Base-by-base conservation (phyloP, 306 rosid species). In the Quercus variabilis region DNA sequence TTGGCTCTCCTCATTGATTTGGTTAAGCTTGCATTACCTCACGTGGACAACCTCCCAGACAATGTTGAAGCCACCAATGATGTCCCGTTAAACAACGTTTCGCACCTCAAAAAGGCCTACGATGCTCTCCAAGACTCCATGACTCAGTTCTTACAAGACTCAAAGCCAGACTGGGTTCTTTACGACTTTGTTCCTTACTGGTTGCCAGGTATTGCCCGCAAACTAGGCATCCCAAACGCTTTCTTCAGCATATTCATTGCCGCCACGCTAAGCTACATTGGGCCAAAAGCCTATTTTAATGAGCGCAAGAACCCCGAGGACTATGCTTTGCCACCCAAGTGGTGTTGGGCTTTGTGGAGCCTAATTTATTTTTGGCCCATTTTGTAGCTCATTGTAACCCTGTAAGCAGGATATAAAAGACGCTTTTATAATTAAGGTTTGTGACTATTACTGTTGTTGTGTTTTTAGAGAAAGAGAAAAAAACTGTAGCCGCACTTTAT, bases 91-190 rank as follows among this genome's bases (percentile, higher is more conserved):
- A 30, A 84, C 81, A 28, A 54, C 11, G 78, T 86, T 38, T 85
- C 83, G 12, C 78, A 79, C 81, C 93, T 88, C 19, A 85, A 86
- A 55, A 21, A 5, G 2, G 89, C 91, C 17, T 82, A 59, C 20
- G 89, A 89, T 70, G 68, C 69, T 33, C 92, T 89, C 28, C 86
- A 84, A n/a, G n/a, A 74, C 1, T 62, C 87, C 26, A 23, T 89
- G 9, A 1, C 81, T 3, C 21, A 75, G 25, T 71, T 91, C 43
- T 82, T 89, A 3, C 35, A 75, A 77, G 25, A 78, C 0, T 63
- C 80, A 13, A 15, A 20, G 5, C 91, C 89, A 5, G 84, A 91
- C 69, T 91, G 95, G 95, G 78, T 91, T 59, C 80, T 91, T 80
- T 74, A 54, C 54, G 92, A 89, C 74, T 91, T 78, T 68, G 83